Base-by-base conservation (phyloP, 1,284 basidiomycete species). In the Apiotrichum sp. region DNA sequence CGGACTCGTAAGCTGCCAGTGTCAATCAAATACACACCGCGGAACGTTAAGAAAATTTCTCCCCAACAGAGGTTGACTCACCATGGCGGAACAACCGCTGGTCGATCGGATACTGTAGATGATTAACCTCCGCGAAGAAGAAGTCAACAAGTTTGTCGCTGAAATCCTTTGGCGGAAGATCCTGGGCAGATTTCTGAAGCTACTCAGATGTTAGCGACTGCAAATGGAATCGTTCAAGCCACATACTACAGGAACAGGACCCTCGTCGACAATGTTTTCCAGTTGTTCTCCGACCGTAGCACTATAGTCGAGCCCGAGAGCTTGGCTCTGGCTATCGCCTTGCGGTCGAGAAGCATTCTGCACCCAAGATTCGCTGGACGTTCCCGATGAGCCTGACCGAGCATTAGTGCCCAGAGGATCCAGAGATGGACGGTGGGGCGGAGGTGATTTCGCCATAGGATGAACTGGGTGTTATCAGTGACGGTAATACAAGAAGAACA, bases 71-170 rank as follows among this genome's bases (percentile, higher is more conserved):
- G 22, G 22, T 22, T 22, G 22, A 53, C 66, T 43, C 38, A 68
- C 67, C 55, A 43, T 62, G 48, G 43, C 89, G 82, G 73, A 96
- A 96, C 53, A 89, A 85, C 52, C 81, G 80, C 61, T 93, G 88
- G 41, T 88, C 89, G 32, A 96, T 82, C 40, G 92, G 92, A 72
- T 95, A 92, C 34, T 91, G 84, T 14, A 92, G 90, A 83, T 88
- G 90, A 71, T 96, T 95, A 76, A 92, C 90, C 65, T 69, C 62
- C 22, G 56, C 49, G 52, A 77, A 77, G 62, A 73, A 77, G 64
- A 70, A 74, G 40, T 66, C 65, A 36, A 74, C 65, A n/a, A 77
- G 81, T 36, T 82, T 82, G 65, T 87, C 83, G 10, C 86, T 85
- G 31, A 84, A 78, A 52, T 83, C 78, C 50, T 82, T 81, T 2